Percentiles rank a stretch among this genome's conserved stretches.
phyloP scores from a whole-genome alignment of 208 protist species.

The Wallacemonas sp. region DNA sequence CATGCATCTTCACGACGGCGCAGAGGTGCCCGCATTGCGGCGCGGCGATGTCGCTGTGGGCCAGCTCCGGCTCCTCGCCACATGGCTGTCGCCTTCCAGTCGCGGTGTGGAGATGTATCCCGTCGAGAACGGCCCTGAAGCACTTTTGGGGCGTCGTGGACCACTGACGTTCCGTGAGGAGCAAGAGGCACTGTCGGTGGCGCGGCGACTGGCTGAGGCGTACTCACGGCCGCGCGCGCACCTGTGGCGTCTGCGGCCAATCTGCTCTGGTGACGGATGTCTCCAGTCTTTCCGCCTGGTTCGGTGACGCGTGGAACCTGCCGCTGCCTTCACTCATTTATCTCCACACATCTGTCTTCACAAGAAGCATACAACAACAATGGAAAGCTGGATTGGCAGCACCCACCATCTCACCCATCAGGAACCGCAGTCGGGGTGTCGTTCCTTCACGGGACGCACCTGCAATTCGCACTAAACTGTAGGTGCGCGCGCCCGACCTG shows the following conservation, averaged over 20 bases:
- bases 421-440: too few species aligned
- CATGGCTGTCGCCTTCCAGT: slow-evolving; percentile 18
- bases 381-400: too few species aligned
- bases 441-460: too few species aligned
- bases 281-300: background rate
- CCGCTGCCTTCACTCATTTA: too few species aligned
- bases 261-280: background rate
- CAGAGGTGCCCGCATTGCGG: slow-evolving; percentile 68
- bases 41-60: slow-evolving; percentile 61
- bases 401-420: too few species aligned
- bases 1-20: slow-evolving; percentile 84
- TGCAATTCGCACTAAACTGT: too few species aligned
- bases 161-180: slow-evolving; percentile 45
- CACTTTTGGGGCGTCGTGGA: slow-evolving; percentile 27
- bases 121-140: slow-evolving; percentile 43
- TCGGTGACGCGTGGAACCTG: too few species aligned
- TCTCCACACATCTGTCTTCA: too few species aligned
- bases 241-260: background rate
- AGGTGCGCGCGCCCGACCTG: too few species aligned
- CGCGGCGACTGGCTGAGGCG: slow-evolving; percentile 34
- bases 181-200: slow-evolving; percentile 52
- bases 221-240: background rate
- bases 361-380: too few species aligned
- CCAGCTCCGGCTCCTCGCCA: slow-evolving; percentile 41
- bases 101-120: slow-evolving; percentile 8